Base-by-base conservation (phyloP, 768 basidiomycete genomes). In the Hericium alpestre region DNA sequence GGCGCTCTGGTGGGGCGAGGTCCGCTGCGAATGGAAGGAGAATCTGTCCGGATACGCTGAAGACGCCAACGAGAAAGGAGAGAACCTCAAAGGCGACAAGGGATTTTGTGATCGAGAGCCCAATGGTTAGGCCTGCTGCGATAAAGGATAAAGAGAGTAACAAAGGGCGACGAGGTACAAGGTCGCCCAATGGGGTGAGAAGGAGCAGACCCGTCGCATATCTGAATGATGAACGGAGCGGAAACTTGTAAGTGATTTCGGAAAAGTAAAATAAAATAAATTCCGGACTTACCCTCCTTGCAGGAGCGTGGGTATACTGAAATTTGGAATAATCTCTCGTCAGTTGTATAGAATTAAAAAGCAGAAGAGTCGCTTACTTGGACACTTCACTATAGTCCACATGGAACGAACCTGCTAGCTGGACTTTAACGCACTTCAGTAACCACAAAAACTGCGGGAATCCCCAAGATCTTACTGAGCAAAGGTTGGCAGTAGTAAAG, bases 401-500 rank as follows among this genome's bases (percentile, higher is more conserved):
- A 25, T 56, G 67, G 63, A 38, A 65, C 57, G 46, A 75, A 71
- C 15, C 68, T 62, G n/a, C 73, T 70, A 49, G 64, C 54, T 50
- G 80, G 76, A 1, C 72, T 72, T 48, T 69, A 61, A 0, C 63
- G 2, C 9, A 32, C 16, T 23, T 50, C 20, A 32, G 20, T 13
- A 48, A 54, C 20, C n/a, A 10, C 38, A 12, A 8, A 18, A 43
- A 9, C 13, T 20, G 58, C 15, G 65, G 60, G 25, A 7, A 32
- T 1, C 7, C 32, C 32, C 61, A 61, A 38, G 58, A 72, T 32
- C 76, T 60, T 66, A 82, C 89, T 87, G 13, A 91, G 70, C 62
- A 93, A 66, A 0, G 90, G 90, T 71, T 90, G 87, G 59, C 83
- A 87, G 62, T 91, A 93, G 65, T 91, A 92, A 51, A 92, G 66